Evolutionary conservation across 495 filamentous ascomycete genomes (phyloP).

Genomic region (Halenospora varia): DNA sequence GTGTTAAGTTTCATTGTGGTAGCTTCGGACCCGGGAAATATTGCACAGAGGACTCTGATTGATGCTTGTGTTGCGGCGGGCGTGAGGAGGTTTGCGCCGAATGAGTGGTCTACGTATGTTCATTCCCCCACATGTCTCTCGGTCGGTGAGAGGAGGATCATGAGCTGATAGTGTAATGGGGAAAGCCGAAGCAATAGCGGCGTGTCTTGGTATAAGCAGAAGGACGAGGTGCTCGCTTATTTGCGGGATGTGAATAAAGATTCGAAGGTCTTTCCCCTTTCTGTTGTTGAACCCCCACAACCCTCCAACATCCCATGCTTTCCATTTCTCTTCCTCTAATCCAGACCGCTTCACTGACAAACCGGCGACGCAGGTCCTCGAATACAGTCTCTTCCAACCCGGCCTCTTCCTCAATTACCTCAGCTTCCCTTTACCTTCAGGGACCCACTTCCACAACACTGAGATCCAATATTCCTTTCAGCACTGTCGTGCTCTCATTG

Average conservation of each 20-base stretch:
- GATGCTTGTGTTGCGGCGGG: conserved; percentile 48
- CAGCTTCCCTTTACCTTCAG: conserved; percentile 40
- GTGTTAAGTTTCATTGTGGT: conserved; percentile 46
- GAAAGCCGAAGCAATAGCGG: conserved; percentile 37
- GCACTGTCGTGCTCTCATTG: conserved; percentile 41
- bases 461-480: conserved; percentile 39
- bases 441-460: conserved; percentile 39
- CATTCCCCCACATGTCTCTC: neutral
- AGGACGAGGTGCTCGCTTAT: conserved; percentile 41
- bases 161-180: neutral
- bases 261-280: conserved; percentile 29
- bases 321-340: too few species aligned
- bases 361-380: conserved; percentile 39
- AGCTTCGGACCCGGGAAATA: conserved; percentile 30
- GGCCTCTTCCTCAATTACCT: conserved; percentile 51
- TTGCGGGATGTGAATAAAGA: conserved; percentile 46
- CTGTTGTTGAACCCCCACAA: neutral
- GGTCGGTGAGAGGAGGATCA: too few species aligned
- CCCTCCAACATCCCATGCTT: too few species aligned
- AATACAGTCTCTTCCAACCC: conserved; percentile 53
- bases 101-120: conserved; percentile 16
- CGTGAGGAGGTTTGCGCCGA: conserved; percentile 51
- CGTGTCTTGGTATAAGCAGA: conserved; percentile 25
- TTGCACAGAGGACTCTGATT: conserved; percentile 42
- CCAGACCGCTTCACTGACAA: neutral